Evolutionary conservation across 2,329 filamentous ascomycete genomes (phyloP).

Genomic region (Macroventuria anomochaeta): DNA sequence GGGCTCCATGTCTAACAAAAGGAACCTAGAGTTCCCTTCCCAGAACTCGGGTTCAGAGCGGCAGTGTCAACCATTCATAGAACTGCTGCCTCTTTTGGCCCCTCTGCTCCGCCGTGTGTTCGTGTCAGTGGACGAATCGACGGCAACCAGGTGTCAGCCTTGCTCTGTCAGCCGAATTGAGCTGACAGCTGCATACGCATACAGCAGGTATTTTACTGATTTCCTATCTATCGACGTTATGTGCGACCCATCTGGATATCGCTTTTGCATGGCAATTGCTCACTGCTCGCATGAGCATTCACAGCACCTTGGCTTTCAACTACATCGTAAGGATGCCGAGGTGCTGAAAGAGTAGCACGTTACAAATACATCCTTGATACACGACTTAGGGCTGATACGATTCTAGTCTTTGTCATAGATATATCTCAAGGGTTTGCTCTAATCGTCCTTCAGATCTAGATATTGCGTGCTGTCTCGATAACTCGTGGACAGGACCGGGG

Average conservation of each 20-base stretch:
- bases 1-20: background rate
- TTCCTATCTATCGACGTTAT: background rate
- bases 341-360: background rate
- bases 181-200: slow-evolving; percentile 12
- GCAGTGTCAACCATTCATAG: slow-evolving; percentile 14
- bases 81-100: slow-evolving; percentile 4
- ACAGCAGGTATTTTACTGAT: background rate
- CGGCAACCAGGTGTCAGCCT: slow-evolving; percentile 8
- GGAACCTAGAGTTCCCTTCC: background rate
- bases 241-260: background rate
- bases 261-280: background rate
- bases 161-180: slow-evolving; percentile 8
- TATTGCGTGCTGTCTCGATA: background rate
- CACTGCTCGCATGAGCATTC: background rate
- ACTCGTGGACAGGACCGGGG: background rate
- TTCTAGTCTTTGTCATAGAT: background rate
- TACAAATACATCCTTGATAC: background rate
- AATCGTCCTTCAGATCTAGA: background rate
- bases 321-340: background rate
- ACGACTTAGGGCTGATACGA: background rate
- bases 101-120: slow-evolving; percentile 3
- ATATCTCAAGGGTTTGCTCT: background rate
- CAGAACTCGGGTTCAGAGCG: background rate
- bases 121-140: slow-evolving; percentile 3
- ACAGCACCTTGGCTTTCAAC: background rate